These are phyloP conservation scores for Fusarium chaquense DNA, from an alignment of 2,329 filamentous ascomycete species.

Conservation along the genomic window DNA sequence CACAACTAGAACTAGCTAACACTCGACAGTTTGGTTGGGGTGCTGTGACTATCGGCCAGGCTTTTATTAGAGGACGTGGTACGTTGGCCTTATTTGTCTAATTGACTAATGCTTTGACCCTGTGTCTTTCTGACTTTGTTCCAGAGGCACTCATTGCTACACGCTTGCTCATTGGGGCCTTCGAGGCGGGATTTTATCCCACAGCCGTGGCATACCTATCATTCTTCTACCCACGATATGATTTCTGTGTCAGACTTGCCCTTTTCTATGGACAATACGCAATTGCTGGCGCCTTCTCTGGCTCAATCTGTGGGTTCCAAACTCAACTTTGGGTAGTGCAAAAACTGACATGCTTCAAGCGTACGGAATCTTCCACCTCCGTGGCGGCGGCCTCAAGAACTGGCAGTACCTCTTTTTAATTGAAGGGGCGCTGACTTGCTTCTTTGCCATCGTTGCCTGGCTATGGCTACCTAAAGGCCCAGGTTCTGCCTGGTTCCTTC, in stretches of 20 bases:
- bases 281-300: conserved; percentile 46
- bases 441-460: conserved; percentile 47
- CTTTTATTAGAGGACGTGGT: conserved; percentile 46
- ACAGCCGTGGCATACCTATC: conserved; percentile 47
- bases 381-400: conserved; percentile 58
- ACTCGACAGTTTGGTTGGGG: conserved; percentile 44
- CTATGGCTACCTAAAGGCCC: conserved; percentile 44
- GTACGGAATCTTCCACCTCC: conserved; percentile 47
- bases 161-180: conserved; percentile 46
- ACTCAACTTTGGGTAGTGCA: neutral
- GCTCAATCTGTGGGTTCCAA: conserved; percentile 42
- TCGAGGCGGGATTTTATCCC: conserved; percentile 48
- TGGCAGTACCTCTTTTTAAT: conserved; percentile 78
- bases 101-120: neutral
- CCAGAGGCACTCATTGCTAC: conserved; percentile 44
- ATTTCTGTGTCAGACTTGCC: conserved; percentile 45
- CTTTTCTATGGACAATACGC: conserved; percentile 49
- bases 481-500: conserved; percentile 47
- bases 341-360: conserved; percentile 30
- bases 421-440: conserved; percentile 64
- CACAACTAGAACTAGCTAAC: conserved; percentile 17
- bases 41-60: conserved; percentile 43
- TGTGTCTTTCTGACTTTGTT: conserved; percentile 14
- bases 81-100: conserved; percentile 5
- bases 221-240: conserved; percentile 45